phyloP scores from a whole-genome alignment of 192 early-diverging fungal species.

The Entomortierella chlamydospora region DNA sequence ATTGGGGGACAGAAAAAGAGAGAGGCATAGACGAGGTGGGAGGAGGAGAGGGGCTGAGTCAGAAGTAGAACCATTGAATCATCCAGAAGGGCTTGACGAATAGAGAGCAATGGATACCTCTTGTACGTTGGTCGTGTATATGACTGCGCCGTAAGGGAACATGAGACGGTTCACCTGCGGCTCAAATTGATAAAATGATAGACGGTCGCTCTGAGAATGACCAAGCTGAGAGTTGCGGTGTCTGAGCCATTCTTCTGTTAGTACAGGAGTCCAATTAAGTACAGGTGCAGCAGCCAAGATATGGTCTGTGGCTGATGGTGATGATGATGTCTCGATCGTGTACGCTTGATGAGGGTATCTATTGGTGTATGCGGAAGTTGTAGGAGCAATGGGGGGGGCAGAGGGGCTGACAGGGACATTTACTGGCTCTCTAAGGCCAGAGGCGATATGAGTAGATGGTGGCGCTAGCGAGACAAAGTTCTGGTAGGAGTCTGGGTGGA shows the following conservation, averaged over 20 bases:
- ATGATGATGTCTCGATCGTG: neutral
- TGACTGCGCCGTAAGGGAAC: constrained; percentile 46
- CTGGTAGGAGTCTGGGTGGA: constrained; percentile 44
- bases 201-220: constrained; percentile 32
- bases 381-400: constrained; percentile 1
- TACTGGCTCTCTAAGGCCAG: constrained; percentile 19
- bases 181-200: constrained; percentile 41
- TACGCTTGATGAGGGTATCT: constrained; percentile 14
- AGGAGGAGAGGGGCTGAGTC: neutral
- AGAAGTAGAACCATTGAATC: neutral
- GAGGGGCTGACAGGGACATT: neutral
- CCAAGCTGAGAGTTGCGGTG: constrained; percentile 2
- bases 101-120: constrained; percentile 21
- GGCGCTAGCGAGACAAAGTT: constrained; percentile 17
- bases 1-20: neutral
- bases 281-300: constrained; percentile 61
- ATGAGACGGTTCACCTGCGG: constrained; percentile 38
- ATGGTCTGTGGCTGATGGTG: constrained; percentile 55
- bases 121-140: constrained; percentile 30
- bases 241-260: constrained; percentile 45
- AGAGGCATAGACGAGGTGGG: neutral
- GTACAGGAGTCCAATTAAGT: constrained; percentile 51
- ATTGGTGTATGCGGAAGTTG: neutral
- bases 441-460: constrained; percentile 18
- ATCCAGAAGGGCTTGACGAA: neutral